Evolutionary conservation across 768 basidiomycete genomes (phyloP), one percentile per base, ranked within the genome.

Genomic region (Tulasnella sp.): DNA sequence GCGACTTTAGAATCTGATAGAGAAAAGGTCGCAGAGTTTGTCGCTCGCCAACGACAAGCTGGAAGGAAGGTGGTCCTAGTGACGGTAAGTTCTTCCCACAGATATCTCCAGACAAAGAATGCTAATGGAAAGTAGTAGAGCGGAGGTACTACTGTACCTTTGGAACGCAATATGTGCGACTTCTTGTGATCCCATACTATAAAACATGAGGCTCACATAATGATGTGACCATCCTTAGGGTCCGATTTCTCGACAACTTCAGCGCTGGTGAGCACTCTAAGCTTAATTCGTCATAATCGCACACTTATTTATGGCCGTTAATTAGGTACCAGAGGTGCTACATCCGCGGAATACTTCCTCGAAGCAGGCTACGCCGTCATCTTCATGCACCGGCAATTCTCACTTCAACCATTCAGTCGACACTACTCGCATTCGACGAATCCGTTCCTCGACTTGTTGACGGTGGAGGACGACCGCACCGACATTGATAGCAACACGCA

Each of bases 391-490:
- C 87, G 97, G 29, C 95, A 97, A 83, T 97, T 97, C 86, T 98
- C 96, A 79, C 88, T 99, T 58, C 95, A 97, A 80, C 97, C 97
- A 0, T 99, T 97, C 86, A 96, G 93, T 81, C 85, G 97, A 70
- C 97, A 99, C 82, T 99, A 99, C 84, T 97, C 96, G 11, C 97
- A 99, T 83, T 96, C 95, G 0, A 96, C 96, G 3, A 97, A 98
- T 82, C 97, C 97, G 0, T 99, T 99, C 84, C 90, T 99, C 76
- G 96, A 98, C 82, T 92, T 99, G 77, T 88, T 99, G 34, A 90
- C 94, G 67, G 90, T 97, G 76, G 81, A 82, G 11, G 36, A 68
- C 52, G 84, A 86, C 78, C 77, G 7, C 76, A n/a, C 54, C 45
- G 45, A 67, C 31, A 22, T 31, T 3, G 36, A 54, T 71, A 22